phyloP scores from a whole-genome alignment of 495 filamentous ascomycete genomes.

The Usnea hakonensis region DNA sequence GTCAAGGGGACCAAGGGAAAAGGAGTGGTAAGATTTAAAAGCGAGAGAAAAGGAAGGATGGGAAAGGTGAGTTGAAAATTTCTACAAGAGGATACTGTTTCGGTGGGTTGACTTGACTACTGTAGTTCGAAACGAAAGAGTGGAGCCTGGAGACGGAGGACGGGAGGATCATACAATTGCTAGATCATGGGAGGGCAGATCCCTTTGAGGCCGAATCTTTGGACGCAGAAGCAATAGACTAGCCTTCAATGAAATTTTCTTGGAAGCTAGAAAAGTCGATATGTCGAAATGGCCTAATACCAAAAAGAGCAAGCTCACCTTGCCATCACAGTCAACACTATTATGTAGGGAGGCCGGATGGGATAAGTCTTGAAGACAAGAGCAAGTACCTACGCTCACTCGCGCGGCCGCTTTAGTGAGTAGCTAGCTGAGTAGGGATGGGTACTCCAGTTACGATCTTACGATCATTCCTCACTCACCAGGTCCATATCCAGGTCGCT shows the following conservation, averaged over 20 bases:
- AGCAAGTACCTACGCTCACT: too few relatives aligned
- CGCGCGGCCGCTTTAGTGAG: too few relatives aligned
- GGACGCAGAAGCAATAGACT: slow-evolving; percentile 2
- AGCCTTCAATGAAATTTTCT: neutral
- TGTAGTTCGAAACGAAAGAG: slow-evolving; percentile 62
- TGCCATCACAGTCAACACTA: too few relatives aligned
- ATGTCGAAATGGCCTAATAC: too few relatives aligned
- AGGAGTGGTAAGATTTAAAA: slow-evolving; percentile 76
- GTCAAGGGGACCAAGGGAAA: slow-evolving; percentile 72
- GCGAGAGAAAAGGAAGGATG: slow-evolving; percentile 61
- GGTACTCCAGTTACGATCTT: too few relatives aligned
- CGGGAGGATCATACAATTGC: slow-evolving; percentile 55
- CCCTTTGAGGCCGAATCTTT: slow-evolving; percentile 19
- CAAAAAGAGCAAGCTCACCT: too few relatives aligned
- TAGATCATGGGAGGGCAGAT: slow-evolving; percentile 39
- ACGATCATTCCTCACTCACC: too few relatives aligned
- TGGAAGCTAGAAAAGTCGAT: too few relatives aligned
- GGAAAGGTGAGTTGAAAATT: slow-evolving; percentile 55
- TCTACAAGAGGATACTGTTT: neutral
- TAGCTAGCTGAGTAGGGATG: too few relatives aligned
- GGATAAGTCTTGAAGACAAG: too few relatives aligned
- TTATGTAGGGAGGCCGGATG: too few relatives aligned
- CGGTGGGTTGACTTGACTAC: neutral
- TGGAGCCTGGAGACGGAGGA: slow-evolving; percentile 66
- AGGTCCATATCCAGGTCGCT: too few relatives aligned